A percentile compares a stretch with the other conserved stretches of the same genome.
These are phyloP conservation scores for Ligustrum vulgare DNA, from an alignment of 257 asterid species.

Conservation along the genomic window DNA sequence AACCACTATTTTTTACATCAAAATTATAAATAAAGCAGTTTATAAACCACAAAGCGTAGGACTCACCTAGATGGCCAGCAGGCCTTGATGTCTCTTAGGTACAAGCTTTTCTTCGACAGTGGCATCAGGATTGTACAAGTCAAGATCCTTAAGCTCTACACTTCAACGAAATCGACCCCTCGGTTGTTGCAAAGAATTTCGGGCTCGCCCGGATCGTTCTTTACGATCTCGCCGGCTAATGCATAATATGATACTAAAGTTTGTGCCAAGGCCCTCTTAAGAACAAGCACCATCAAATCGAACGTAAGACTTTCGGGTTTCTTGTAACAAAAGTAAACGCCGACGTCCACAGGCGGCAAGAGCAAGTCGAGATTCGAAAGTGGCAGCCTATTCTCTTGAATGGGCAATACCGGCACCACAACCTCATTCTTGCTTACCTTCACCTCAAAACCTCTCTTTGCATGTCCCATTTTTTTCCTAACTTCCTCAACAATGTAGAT, in stretches of 20 bases:
- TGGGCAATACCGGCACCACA: constrained; percentile 53
- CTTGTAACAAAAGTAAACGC: constrained; percentile 59
- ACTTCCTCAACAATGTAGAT: neutral
- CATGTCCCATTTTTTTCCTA: constrained; percentile 24
- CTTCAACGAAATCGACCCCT: constrained; percentile 66
- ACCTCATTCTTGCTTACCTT: constrained; percentile 42
- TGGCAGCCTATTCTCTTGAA: constrained; percentile 63
- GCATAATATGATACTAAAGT: constrained; percentile 48
- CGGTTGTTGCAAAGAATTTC: constrained; percentile 62
- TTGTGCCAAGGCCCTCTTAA: constrained; percentile 54
- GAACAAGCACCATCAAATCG: constrained; percentile 21
- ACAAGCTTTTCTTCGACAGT: constrained; percentile 56
- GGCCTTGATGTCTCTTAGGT: constrained; percentile 50
- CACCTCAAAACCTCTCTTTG: constrained; percentile 34
- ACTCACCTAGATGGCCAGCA: constrained; percentile 62
- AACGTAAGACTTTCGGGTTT: constrained; percentile 22
- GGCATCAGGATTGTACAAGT: constrained; percentile 57
- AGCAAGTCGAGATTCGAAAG: constrained; percentile 78
- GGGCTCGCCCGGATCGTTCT: constrained; percentile 54
- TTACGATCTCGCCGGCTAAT: constrained; percentile 48
- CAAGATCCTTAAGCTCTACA: constrained; percentile 39
- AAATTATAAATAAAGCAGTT: no score
- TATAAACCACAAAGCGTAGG: no score
- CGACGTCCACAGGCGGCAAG: constrained; percentile 60
- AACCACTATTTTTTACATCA: no score